phyloP scores from a whole-genome alignment of 176 grass and related monocot genomes.

The Puccinellia tenuiflora region DNA sequence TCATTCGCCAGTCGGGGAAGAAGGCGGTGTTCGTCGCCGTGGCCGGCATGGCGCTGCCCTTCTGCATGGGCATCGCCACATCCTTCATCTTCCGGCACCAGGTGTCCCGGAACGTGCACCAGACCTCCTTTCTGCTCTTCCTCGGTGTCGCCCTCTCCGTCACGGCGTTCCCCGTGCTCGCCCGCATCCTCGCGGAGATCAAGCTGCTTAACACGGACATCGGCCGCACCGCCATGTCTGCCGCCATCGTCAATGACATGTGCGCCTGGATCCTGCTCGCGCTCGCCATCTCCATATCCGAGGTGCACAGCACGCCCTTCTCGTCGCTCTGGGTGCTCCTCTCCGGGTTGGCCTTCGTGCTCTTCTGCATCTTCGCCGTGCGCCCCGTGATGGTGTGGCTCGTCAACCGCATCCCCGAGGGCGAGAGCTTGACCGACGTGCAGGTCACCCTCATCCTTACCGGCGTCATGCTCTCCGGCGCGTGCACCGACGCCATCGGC shows the following conservation, averaged over 20 bases:
- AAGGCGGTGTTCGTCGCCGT: slow-evolving; percentile 45
- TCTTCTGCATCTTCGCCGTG: slow-evolving; percentile 59
- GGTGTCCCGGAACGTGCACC: slow-evolving; percentile 50
- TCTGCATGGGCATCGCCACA: slow-evolving; percentile 59
- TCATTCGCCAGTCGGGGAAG: slow-evolving; percentile 54
- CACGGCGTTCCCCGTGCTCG: slow-evolving; percentile 80
- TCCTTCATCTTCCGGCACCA: slow-evolving; percentile 62
- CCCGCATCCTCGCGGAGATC: slow-evolving; percentile 83
- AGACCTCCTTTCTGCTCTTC: slow-evolving; percentile 69
- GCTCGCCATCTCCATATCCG: slow-evolving; percentile 54
- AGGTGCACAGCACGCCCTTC: slow-evolving; percentile 33
- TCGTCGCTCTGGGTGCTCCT: slow-evolving; percentile 68
- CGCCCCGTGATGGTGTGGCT: slow-evolving; percentile 70
- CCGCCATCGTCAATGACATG: slow-evolving; percentile 77
- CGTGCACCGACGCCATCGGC: slow-evolving; percentile 59
- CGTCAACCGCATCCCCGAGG: slow-evolving; percentile 51
- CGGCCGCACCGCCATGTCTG: slow-evolving; percentile 61
- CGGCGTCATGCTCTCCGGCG: slow-evolving; percentile 63
- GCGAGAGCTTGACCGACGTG: slow-evolving; percentile 39
- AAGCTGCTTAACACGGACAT: slow-evolving; percentile 73
- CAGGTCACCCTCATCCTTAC: slow-evolving; percentile 62
- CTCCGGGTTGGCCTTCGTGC: slow-evolving; percentile 41
- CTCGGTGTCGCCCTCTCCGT: slow-evolving; percentile 72
- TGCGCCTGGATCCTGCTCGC: slow-evolving; percentile 77
- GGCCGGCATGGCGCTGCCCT: slow-evolving; percentile 62